phyloP scores from a whole-genome alignment of 306 rosid genomes.

The Crotalaria pallida region DNA sequence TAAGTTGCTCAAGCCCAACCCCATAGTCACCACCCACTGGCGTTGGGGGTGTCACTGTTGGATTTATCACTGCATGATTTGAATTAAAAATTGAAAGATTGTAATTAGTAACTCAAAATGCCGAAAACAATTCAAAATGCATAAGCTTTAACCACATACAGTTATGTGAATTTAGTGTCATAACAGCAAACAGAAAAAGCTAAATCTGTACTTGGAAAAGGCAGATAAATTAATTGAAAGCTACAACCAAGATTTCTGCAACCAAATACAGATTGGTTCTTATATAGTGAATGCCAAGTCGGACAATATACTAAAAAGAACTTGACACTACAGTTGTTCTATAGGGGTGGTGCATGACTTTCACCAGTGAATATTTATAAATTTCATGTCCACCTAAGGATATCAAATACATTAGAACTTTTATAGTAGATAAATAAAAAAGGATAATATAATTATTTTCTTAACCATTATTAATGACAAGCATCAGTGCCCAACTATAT shows the following conservation, averaged over 20 bases:
- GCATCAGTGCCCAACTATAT: not conserved
- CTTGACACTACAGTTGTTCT: conserved; percentile 1
- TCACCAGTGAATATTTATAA: not conserved
- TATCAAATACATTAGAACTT: not conserved
- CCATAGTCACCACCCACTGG: conserved; percentile 52
- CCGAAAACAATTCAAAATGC: conserved; percentile 6
- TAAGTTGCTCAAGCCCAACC: conserved; percentile 65
- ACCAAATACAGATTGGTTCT: not conserved
- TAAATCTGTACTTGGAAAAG: not conserved
- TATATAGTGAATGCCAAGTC: not conserved
- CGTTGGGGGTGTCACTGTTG: conserved; percentile 37
- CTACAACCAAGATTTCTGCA: not conserved
- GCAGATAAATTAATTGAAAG: conserved; percentile 5
- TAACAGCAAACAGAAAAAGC: not conserved
- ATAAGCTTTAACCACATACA: conserved; percentile 1
- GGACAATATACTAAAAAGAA: not conserved
- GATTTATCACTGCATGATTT: conserved; percentile 32
- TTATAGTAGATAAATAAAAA: not conserved
- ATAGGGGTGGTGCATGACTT: not conserved
- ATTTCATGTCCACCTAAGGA: not conserved
- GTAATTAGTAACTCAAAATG: conserved; percentile 25
- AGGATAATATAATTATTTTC: conserved; percentile 1
- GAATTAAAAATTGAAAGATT: conserved; percentile 22
- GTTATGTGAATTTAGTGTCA: not conserved
- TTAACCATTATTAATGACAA: not conserved